A percentile compares a stretch with the other conserved stretches of the same genome.
Conservation (phyloP, 805 yeast genomes). For the Helenozyma baotianmanensis region DNA sequence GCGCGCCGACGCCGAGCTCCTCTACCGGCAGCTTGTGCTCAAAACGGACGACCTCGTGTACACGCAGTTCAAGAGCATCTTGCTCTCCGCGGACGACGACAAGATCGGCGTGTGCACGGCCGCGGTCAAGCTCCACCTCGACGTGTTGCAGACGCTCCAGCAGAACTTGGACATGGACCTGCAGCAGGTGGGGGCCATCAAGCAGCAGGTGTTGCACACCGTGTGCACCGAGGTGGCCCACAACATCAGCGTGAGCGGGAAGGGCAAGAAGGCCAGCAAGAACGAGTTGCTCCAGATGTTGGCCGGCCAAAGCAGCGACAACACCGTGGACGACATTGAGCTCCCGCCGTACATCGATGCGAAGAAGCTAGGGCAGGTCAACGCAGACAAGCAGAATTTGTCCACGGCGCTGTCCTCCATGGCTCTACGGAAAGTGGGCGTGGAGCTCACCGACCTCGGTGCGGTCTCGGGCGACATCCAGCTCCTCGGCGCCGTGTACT, state of each 20-base stretch:
- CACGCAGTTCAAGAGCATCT: slow-evolving; percentile 20
- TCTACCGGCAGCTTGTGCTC: slow-evolving; percentile 11
- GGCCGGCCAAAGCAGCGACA: slow-evolving; percentile 8
- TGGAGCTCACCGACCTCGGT: slow-evolving; percentile 1
- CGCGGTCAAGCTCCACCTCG: slow-evolving; percentile 29
- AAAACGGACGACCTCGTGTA: slow-evolving; percentile 26
- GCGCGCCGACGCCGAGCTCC: slow-evolving; percentile 8
- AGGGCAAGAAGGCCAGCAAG: slow-evolving; percentile 2
- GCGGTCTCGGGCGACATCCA: not conserved
- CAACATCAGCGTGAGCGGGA: slow-evolving; percentile 1
- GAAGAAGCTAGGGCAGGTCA: slow-evolving; percentile 19
- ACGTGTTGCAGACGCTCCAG: slow-evolving; percentile 16
- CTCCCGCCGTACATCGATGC: slow-evolving; percentile 37
- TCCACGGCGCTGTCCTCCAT: not conserved
- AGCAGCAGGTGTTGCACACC: not conserved
- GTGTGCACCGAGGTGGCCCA: not conserved
- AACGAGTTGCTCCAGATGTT: slow-evolving; percentile 12
- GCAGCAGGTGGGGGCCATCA: too few species aligned
- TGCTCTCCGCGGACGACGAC: slow-evolving; percentile 31
- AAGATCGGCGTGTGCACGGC: slow-evolving; percentile 22
- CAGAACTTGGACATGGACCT: too few species aligned
- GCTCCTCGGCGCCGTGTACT: slow-evolving; percentile 15
- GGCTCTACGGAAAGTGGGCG: slow-evolving; percentile 3
- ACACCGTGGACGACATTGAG: slow-evolving; percentile 30
- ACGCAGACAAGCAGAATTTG: not conserved